These are phyloP conservation scores for Aspergillus sojae DNA, from an alignment of 2,329 filamentous ascomycete species.

Conservation along the genomic window DNA sequence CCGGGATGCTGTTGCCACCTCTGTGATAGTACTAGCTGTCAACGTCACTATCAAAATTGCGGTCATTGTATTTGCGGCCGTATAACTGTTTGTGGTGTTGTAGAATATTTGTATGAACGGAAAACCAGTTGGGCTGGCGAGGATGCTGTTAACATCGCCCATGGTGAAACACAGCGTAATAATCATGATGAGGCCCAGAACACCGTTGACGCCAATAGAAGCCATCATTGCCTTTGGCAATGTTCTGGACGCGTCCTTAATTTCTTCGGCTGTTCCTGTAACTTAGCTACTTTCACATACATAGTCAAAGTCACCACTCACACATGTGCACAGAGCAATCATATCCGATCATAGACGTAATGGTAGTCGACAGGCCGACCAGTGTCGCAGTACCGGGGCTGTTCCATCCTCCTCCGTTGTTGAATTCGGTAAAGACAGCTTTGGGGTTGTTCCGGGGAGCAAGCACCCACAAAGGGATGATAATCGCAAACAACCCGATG, in stretches of 20 bases:
- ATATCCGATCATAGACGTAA: conserved; percentile 46
- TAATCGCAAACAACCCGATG: conserved; percentile 45
- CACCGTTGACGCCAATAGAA: conserved; percentile 54
- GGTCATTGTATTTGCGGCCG: conserved; percentile 55
- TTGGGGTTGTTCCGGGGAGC: conserved; percentile 41
- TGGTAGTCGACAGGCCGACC: conserved; percentile 44
- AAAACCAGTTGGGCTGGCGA: conserved; percentile 52
- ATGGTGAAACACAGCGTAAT: conserved; percentile 59
- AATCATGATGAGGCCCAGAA: conserved; percentile 60
- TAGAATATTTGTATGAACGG: conserved; percentile 64
- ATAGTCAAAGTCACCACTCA: conserved; percentile 25
- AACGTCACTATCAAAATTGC: conserved; percentile 54
- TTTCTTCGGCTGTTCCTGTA: conserved; percentile 39
- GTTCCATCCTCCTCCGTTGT: conserved; percentile 46
- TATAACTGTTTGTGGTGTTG: conserved; percentile 52
- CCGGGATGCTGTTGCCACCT: conserved; percentile 60
- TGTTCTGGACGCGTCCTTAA: conserved; percentile 51
- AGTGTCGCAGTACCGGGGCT: conserved; percentile 41
- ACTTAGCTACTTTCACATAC: conserved; percentile 4
- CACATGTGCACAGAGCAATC: conserved; percentile 52
- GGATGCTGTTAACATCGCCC: conserved; percentile 49
- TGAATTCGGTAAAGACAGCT: conserved; percentile 45
- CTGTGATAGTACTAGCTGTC: conserved; percentile 54
- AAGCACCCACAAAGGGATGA: conserved; percentile 48
- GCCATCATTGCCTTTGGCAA: conserved; percentile 56